These are phyloP conservation scores for Ehretia macrophylla DNA, from an alignment of 257 asterid genomes.

Conservation along the genomic window DNA sequence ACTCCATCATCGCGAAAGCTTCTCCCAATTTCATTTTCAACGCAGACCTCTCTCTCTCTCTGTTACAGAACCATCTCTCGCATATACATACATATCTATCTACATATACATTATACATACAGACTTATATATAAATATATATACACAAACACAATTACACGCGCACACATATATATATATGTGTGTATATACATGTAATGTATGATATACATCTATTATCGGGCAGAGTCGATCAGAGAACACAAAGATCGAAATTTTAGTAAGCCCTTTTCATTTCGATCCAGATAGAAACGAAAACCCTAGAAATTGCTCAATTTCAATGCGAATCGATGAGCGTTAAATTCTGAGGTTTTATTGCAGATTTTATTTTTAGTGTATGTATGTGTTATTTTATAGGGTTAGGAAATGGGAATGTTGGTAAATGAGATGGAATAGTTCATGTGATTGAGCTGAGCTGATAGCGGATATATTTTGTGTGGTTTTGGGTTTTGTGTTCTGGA, in stretches of 20 bases:
- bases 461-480: neutral
- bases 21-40: too few species aligned
- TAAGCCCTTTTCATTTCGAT: conserved; percentile 23
- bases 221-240: conserved; percentile 30
- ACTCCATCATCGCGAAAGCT: too few species aligned
- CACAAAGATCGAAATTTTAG: conserved; percentile 20
- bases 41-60: too few species aligned
- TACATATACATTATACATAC: too few species aligned
- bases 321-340: neutral
- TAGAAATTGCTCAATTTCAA: conserved; percentile 1
- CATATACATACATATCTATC: too few species aligned
- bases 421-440: conserved; percentile 3
- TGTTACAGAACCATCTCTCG: too few species aligned
- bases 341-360: conserved; percentile 3
- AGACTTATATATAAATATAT: too few species aligned
- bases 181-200: too few species aligned
- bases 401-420: neutral
- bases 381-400: too few species aligned
- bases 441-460: conserved; percentile 18
- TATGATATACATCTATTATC: neutral
- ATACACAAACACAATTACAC: too few species aligned
- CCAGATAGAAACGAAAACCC: conserved; percentile 23
- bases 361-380: neutral
- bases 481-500: conserved; percentile 20
- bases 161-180: too few species aligned